A percentile compares a stretch with the other conserved stretches of the same genome.
These are phyloP conservation scores for Pseudogymnoascus sp. DNA, from an alignment of 2,329 filamentous ascomycete species.

Conservation along the genomic window DNA sequence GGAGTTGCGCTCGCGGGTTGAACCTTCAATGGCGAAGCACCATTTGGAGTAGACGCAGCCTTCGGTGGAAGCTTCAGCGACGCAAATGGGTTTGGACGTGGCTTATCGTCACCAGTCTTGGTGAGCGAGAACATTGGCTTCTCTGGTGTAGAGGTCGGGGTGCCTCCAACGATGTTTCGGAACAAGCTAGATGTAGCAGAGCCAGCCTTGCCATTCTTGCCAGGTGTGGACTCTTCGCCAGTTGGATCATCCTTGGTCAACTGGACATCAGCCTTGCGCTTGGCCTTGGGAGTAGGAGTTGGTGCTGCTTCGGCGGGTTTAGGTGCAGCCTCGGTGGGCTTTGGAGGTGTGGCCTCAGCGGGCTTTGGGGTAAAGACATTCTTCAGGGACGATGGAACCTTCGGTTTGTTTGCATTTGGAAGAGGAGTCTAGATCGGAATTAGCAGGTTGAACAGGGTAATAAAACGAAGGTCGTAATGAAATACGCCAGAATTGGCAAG, in stretches of 20 bases:
- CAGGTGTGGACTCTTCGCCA: constrained; percentile 13
- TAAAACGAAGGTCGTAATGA: not conserved
- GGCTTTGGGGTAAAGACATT: constrained; percentile 10
- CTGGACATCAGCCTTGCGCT: constrained; percentile 26
- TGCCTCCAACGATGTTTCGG: constrained; percentile 24
- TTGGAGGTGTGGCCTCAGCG: constrained; percentile 1
- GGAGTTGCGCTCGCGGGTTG: not conserved
- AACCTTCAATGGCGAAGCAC: not conserved
- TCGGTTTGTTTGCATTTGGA: constrained; percentile 3
- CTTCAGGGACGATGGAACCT: not conserved
- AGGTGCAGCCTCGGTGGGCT: not conserved
- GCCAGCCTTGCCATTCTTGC: constrained; percentile 10
- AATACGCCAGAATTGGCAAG: not conserved
- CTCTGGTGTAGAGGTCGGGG: constrained; percentile 14
- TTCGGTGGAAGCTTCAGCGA: constrained; percentile 16
- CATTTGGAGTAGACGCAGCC: not conserved
- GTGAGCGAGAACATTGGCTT: constrained; percentile 17
- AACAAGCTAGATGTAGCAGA: constrained; percentile 27
- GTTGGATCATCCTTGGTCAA: constrained; percentile 21
- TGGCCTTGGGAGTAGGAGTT: constrained; percentile 16
- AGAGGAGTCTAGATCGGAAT: constrained; percentile 6
- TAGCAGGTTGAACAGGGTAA: not conserved
- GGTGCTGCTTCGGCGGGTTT: not conserved
- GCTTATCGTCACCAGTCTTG: constrained; percentile 9
- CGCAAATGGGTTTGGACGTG: constrained; percentile 23